These are phyloP conservation scores for Paspalum vaginatum DNA, from an alignment of 176 grass and related monocot genomes.

Conservation along the genomic window DNA sequence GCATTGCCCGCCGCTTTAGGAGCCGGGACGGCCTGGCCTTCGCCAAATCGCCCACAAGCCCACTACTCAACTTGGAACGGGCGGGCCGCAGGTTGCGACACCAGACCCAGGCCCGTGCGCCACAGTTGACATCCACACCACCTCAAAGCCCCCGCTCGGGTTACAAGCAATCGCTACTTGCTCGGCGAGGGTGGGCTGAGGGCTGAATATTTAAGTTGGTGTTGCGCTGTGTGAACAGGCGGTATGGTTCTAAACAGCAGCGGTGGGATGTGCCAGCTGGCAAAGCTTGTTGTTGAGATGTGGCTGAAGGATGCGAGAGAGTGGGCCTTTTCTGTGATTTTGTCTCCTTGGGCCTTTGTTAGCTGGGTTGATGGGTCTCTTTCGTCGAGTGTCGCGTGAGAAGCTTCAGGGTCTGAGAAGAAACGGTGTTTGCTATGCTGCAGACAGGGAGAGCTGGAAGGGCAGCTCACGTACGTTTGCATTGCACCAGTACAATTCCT, in stretches of 20 bases:
- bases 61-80: constrained; percentile 47
- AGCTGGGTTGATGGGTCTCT: neutral
- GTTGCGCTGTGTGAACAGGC: neutral
- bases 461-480: neutral
- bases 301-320: neutral
- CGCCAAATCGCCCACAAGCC: neutral
- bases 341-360: neutral
- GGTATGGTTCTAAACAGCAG: constrained; percentile 12
- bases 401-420: no score
- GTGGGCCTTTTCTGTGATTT: neutral
- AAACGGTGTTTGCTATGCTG: no score
- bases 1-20: constrained; percentile 17
- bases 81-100: neutral
- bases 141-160: constrained; percentile 34
- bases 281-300: neutral
- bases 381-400: no score
- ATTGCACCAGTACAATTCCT: neutral
- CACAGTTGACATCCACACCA: constrained; percentile 29
- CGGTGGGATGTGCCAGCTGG: neutral
- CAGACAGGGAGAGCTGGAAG: no score
- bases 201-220: neutral
- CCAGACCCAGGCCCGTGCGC: neutral
- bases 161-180: constrained; percentile 16
- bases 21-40: neutral
- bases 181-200: neutral